These are phyloP conservation scores for Coemansia erecta DNA, from an alignment of 192 early-diverging fungal genomes.

Conservation along the genomic window DNA sequence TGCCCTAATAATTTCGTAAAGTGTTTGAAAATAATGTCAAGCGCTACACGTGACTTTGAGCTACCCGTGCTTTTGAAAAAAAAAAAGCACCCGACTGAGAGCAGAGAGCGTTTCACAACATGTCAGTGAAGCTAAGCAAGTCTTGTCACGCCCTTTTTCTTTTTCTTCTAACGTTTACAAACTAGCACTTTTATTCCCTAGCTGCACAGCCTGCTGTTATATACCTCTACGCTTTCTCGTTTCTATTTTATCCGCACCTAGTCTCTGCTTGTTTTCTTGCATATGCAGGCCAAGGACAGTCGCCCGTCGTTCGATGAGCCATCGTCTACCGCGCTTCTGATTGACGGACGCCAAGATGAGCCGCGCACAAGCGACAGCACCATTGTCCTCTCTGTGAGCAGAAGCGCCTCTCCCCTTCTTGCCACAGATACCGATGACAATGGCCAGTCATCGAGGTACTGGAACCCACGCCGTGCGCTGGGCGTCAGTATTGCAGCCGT, in stretches of 20 bases:
- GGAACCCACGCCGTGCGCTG: constrained; percentile 13
- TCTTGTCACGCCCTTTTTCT: too few species aligned
- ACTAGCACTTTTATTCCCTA: not conserved
- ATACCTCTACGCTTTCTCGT: not conserved
- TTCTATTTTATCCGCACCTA: too few species aligned
- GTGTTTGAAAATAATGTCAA: not conserved
- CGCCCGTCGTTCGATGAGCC: not conserved
- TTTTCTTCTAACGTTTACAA: not conserved
- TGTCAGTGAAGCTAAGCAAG: too few species aligned
- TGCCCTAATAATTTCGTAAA: too few species aligned
- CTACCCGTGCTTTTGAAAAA: too few species aligned
- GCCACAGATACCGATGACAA: too few species aligned
- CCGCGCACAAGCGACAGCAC: not conserved
- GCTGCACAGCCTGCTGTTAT: not conserved
- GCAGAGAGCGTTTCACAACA: too few species aligned
- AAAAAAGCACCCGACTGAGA: too few species aligned
- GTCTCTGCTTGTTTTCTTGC: not conserved
- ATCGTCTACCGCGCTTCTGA: constrained; percentile 1
- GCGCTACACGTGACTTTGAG: not conserved
- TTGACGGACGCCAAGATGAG: not conserved
- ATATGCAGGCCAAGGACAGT: not conserved
- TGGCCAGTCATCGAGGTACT: not conserved
- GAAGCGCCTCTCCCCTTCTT: too few species aligned
- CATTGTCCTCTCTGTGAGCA: too few species aligned
- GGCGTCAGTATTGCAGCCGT: constrained; percentile 7